phyloP scores from a whole-genome alignment of 2,329 filamentous ascomycete genomes.

The Neurospora crassa region DNA sequence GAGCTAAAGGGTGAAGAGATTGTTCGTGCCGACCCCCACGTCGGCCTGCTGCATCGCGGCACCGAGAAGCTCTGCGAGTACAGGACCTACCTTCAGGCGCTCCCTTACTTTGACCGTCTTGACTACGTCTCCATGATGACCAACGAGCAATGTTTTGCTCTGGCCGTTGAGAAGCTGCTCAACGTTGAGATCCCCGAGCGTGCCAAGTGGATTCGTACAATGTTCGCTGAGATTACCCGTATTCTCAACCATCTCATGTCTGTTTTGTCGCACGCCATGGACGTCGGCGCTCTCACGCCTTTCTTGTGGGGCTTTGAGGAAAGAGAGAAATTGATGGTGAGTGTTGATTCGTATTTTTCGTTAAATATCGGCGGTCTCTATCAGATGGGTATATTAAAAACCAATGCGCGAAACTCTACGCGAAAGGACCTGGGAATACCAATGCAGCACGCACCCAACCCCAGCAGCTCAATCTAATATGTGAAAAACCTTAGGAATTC shows the following conservation, averaged over 20 bases:
- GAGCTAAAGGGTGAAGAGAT: constrained; percentile 98
- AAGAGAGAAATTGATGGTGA: constrained; percentile 98
- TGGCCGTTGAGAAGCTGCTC: constrained; percentile 94
- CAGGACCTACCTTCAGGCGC: constrained; percentile 95
- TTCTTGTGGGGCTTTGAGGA: constrained; percentile 99
- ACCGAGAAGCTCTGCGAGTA: constrained; percentile 99
- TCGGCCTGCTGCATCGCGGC: constrained; percentile 89
- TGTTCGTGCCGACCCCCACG: constrained; percentile 89
- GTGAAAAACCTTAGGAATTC: constrained; percentile 63
- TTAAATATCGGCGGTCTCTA: constrained; percentile 4
- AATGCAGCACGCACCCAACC: neutral
- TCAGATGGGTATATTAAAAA: constrained; percentile 1
- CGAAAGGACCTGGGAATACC: neutral
- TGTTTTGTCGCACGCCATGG: constrained; percentile 94
- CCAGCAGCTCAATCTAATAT: neutral
- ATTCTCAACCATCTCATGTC: constrained; percentile 98
- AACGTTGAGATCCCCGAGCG: constrained; percentile 93
- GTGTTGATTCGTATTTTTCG: constrained; percentile 20
- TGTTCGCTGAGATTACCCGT: constrained; percentile 93
- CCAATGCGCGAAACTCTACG: neutral
- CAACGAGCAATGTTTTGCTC: constrained; percentile 94
- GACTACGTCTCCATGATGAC: constrained; percentile 99
- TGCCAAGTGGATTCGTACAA: constrained; percentile 91
- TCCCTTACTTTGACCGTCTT: constrained; percentile 97
- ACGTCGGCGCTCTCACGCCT: constrained; percentile 93